These are phyloP conservation scores for Eucalyptus cloeziana DNA, from an alignment of 345 rosid genomes.

Conservation along the genomic window DNA sequence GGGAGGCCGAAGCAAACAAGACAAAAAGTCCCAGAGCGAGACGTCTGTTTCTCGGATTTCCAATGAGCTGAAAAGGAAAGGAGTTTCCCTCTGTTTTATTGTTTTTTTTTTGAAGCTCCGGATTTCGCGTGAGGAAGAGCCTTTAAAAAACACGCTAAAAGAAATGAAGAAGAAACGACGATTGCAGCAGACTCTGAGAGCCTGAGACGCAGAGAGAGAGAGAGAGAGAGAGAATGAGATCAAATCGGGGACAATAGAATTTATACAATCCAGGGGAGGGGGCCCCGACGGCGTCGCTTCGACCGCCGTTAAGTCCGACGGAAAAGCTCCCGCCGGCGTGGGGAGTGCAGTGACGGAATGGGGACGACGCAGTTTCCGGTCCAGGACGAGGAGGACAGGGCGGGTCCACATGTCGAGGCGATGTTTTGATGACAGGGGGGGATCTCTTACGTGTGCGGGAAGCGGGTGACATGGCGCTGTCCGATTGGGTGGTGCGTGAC, in stretches of 20 bases:
- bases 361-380: constrained; percentile 5
- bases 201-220: neutral
- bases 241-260: neutral
- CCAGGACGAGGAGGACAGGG: constrained; percentile 27
- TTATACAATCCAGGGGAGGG: constrained; percentile 14
- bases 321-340: neutral
- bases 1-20: neutral
- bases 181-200: constrained; percentile 8
- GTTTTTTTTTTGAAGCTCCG: constrained; percentile 6
- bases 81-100: neutral
- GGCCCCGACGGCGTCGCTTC: constrained; percentile 24
- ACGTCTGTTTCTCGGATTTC: neutral
- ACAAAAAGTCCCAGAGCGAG: neutral
- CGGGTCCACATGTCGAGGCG: constrained; percentile 45
- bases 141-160: neutral
- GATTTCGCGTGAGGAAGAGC: neutral
- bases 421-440: neutral
- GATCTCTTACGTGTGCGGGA: constrained; percentile 40
- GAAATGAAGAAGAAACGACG: neutral
- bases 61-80: neutral
- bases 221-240: neutral
- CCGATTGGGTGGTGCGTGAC: neutral
- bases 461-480: constrained; percentile 19
- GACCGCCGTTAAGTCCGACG: constrained; percentile 36
- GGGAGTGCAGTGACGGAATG: neutral